Conservation (phyloP, 2,329 filamentous ascomycete species). For the Onygenales sp. region DNA sequence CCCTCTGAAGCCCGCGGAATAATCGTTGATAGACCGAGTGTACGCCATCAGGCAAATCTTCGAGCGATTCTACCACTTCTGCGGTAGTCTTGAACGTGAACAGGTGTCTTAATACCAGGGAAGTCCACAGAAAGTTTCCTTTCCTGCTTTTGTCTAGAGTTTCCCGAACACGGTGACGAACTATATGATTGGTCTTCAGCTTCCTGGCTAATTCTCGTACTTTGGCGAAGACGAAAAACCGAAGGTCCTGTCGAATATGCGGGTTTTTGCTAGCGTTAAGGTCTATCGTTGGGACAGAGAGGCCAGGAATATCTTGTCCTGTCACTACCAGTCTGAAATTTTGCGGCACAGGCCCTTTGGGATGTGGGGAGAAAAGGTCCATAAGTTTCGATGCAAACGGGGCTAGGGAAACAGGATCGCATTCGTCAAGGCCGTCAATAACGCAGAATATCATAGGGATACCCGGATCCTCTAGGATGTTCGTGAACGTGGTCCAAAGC, state of each 20-base stretch:
- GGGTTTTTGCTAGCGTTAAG: slow-evolving; percentile 18
- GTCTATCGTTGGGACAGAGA: slow-evolving; percentile 13
- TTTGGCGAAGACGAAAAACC: slow-evolving; percentile 16
- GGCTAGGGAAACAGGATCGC: slow-evolving; percentile 10
- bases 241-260: slow-evolving; percentile 16
- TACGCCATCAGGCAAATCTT: slow-evolving; percentile 14
- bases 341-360: slow-evolving; percentile 1
- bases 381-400: slow-evolving; percentile 10
- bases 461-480: slow-evolving; percentile 9
- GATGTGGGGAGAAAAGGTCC: not conserved
- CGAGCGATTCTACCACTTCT: not conserved
- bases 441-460: slow-evolving; percentile 15
- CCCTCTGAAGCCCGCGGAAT: slow-evolving; percentile 15
- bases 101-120: slow-evolving; percentile 16
- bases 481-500: slow-evolving; percentile 15
- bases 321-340: slow-evolving; percentile 16
- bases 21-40: slow-evolving; percentile 20
- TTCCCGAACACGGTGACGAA: slow-evolving; percentile 8
- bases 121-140: slow-evolving; percentile 27
- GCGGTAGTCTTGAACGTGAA: slow-evolving; percentile 6
- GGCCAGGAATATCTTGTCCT: slow-evolving; percentile 11
- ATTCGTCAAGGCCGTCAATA: slow-evolving; percentile 23
- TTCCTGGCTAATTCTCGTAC: slow-evolving; percentile 13
- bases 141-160: slow-evolving; percentile 15
- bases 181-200: not conserved